These are phyloP conservation scores for Hyaloscypha variabilis DNA, from an alignment of 495 filamentous ascomycete species.

Conservation along the genomic window DNA sequence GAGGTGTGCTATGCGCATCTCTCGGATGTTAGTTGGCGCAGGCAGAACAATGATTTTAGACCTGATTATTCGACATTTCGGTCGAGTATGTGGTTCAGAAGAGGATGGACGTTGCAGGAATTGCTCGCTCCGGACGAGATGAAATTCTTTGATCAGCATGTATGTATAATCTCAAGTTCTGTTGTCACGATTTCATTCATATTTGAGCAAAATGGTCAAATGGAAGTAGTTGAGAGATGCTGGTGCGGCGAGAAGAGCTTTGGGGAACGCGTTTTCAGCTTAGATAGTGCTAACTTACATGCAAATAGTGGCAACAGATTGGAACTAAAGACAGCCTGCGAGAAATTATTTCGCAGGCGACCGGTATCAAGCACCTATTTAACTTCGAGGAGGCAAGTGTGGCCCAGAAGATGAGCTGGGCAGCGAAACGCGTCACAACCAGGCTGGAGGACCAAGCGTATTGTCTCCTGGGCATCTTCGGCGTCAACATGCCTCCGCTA, in stretches of 20 bases:
- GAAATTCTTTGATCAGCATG: not conserved
- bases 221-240: no score
- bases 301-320: slow-evolving; percentile 8
- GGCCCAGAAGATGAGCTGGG: slow-evolving; percentile 33
- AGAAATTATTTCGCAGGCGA: not conserved
- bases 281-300: no score
- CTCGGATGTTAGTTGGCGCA: no score
- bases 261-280: no score
- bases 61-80: slow-evolving; percentile 14
- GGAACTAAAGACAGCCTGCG: slow-evolving; percentile 8
- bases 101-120: slow-evolving; percentile 36
- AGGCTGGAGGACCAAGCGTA: slow-evolving; percentile 17
- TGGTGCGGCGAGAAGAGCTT: no score
- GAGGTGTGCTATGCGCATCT: slow-evolving; percentile 24
- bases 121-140: slow-evolving; percentile 18
- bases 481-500: slow-evolving; percentile 21
- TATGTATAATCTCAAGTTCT: no score
- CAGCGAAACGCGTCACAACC: slow-evolving; percentile 28
- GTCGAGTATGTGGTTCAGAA: slow-evolving; percentile 22
- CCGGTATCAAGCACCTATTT: not conserved
- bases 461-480: slow-evolving; percentile 16
- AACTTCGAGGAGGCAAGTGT: slow-evolving; percentile 3
- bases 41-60: no score
- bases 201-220: no score
- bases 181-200: no score